Conservation (phyloP, 2,329 filamentous ascomycete species). For the Magnaporthales sp. region DNA sequence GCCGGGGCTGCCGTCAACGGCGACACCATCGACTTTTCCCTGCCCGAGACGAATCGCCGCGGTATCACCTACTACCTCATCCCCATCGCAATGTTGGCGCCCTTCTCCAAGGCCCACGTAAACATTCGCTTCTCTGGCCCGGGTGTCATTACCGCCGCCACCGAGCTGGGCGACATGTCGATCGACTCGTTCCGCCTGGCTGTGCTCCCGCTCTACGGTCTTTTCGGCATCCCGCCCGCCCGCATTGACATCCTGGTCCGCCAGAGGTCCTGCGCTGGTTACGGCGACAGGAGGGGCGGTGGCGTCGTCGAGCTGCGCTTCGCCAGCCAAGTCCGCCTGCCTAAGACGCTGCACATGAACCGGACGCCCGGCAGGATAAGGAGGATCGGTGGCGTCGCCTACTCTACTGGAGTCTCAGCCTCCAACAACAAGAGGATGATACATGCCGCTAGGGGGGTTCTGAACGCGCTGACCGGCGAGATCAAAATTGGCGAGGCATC, state of each 20-base stretch:
- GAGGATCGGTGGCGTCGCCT: conserved; percentile 85
- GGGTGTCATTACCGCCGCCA: conserved; percentile 85
- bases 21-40: conserved; percentile 71
- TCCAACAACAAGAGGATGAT: conserved; percentile 96
- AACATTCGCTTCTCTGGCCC: conserved; percentile 85
- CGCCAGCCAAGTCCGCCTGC: conserved; percentile 83
- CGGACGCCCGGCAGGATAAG: conserved; percentile 78
- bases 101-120: conserved; percentile 85
- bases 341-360: conserved; percentile 84
- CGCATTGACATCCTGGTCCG: conserved; percentile 82
- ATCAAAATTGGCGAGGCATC: conserved; percentile 68
- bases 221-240: conserved; percentile 73
- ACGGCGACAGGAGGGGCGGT: conserved; percentile 69
- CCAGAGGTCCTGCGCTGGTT: conserved; percentile 68
- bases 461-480: conserved; percentile 80
- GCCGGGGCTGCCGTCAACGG: conserved; percentile 57
- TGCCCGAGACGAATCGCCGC: conserved; percentile 68
- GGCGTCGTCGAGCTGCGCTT: conserved; percentile 92
- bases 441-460: conserved; percentile 73
- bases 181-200: conserved; percentile 92
- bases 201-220: conserved; percentile 79
- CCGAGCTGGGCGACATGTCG: conserved; percentile 75
- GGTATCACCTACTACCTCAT: conserved; percentile 90
- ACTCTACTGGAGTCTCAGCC: conserved; percentile 82
- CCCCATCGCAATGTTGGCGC: conserved; percentile 80